Base-by-base conservation (phyloP, 306 rosid genomes). In the Glycyrrhiza uralensis region DNA sequence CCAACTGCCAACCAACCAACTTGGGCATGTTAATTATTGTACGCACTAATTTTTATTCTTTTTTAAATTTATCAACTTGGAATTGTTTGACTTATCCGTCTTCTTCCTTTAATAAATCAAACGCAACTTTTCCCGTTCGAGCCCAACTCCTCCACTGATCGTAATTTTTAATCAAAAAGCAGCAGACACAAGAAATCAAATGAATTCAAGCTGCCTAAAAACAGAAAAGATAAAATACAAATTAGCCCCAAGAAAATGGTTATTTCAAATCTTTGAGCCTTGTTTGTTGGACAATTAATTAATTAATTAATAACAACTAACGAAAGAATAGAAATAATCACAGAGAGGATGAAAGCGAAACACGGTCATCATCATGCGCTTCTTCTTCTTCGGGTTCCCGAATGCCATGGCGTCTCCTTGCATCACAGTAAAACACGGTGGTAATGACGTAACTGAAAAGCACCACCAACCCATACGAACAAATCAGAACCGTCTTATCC, bases 351-450 rank as follows among this genome's bases (percentile, higher is more conserved):
- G 23, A 51, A 8, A 32, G 6, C 20, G 13, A 39, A 47, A 47
- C 17, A 13, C 49, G 8, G 12, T 14, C 55, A 5, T 47, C 51
- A 14, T 12, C 9, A 6, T 22, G 41, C 5, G n/a, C n/a, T n/a
- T 15, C 26, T 0, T 2, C 9, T 2, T 13, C 0, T 6, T 72
- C 29, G 0, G 8, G 17, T 36, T 76, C 79, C 28, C 67, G 80
- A 26, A 38, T 33, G 3, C 49, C 75, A 10, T 68, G 75, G 30
- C 80, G 66, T 49, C 64, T 85, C 23, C 86, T 69, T 47, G 89
- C 55, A 11, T 89, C 94, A 69, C 85, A 92, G 80, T 92, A 89
- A 63, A 89, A 89, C 44, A 89, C 89, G 2, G 93, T 33, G 18
- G 84, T 85, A 72, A 87, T 82, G 1, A 89, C 81, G 15, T 85